Base-by-base conservation (phyloP, 2,329 filamentous ascomycete species). In the Venturia nashicola region DNA sequence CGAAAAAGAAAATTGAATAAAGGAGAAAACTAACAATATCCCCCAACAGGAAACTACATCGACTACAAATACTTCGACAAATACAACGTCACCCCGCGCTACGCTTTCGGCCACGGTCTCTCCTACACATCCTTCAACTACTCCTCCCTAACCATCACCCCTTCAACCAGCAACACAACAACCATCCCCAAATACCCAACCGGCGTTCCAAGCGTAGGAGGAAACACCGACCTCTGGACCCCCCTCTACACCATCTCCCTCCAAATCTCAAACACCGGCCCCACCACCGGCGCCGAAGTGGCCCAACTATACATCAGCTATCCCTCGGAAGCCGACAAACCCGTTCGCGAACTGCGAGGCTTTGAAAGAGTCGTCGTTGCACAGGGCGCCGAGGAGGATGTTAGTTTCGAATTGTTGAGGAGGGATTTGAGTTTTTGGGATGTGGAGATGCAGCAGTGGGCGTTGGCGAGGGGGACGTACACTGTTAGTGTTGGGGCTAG, bases 401-500 rank as follows among this genome's bases (percentile, higher is more conserved):
- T 83, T 1, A 76, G 71, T 0, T 82, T 89, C 67, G 73, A 76
- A 18, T 70, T 89, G 40, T 80, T 78, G 46, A 77, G 83, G 48
- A 80, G 83, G 61, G 86, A 89, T 71, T 66, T 89, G 43, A 86
- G 83, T 68, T 81, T 86, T 65, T 89, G 86, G 86, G 82, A 88
- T 71, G 74, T 79, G 0, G 73, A 74, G 0, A 68, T 71, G 46
- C 83, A 88, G 74, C 79, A 85, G 64, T 91, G 87, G 87, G 64
- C 73, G 11, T 66, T 75, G 51, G 72, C 71, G 9, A 67, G 65
- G n/a, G 71, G 72, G 5, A 71, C 72, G 60, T 76, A 75, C 68
- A 78, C 77, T 14, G 71, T 88, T 64, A 81, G 81, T 69, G 74
- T 88, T 32, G 86, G 86, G 32, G 79, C 76, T 67, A 83, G 80